Evolutionary conservation across 768 basidiomycete species (phyloP), one percentile per base, ranked within the genome.

Genomic region (Boletus sp.): DNA sequence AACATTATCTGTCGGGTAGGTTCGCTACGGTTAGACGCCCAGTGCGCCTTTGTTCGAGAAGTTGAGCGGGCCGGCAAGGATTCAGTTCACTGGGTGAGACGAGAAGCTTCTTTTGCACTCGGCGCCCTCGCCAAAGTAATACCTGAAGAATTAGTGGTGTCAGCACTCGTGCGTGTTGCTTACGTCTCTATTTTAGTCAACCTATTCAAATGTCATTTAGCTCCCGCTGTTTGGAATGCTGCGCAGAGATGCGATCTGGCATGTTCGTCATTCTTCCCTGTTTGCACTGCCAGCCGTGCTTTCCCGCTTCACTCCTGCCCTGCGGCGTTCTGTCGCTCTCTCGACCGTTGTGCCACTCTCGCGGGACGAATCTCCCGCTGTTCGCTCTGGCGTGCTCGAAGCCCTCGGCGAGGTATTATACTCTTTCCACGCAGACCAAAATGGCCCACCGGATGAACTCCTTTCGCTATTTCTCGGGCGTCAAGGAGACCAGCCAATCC

Each of bases 81-180:
- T 67, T 72, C 82, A 45, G 77, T 88, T 20, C 87, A 85, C 51
- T 92, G 89, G 83, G 90, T 94, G 18, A 78, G 92, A 60, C 78
- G 88, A 51, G 92, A 96, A 69, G 92, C 92, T 2, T 89, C 89
- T 1, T 90, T 92, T 61, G 94, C 94, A 4, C 76, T 98, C 29
- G 93, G 92, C 0, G 90, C 89, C 9, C 77, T 98, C 52, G 92
- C 93, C 18, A 94, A 95, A 72, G 84, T 92, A 24, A 86, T 92
- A 8, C 86, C 91, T n/a, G 74, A 82, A 42, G 90, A 92, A 63
- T 71, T 91, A 28, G 81, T 94, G 18, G 68, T 81, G 24, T 77
- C 71, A 47, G 81, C 84, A 52, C 75, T 90, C 74, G 92, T 87
- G 67, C 52, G 82, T 67, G 15, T 49, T 28, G 46, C 62, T 56